phyloP scores from a whole-genome alignment of 441 rosid genomes.

The Gossypium lobatum region DNA sequence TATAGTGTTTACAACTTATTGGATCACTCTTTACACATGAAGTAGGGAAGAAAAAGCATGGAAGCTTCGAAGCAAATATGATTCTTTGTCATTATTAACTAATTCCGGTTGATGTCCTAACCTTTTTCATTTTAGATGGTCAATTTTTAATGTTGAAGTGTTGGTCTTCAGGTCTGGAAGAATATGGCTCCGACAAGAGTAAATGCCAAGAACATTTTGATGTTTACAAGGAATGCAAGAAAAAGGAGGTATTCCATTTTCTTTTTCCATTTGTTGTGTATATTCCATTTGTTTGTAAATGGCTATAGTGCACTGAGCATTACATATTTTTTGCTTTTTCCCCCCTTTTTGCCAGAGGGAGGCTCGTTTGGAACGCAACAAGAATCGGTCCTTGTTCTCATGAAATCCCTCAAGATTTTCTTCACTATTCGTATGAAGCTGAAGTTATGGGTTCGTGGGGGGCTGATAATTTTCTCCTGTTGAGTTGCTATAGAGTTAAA shows the following conservation, averaged over 20 bases:
- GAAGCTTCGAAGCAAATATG: neutral
- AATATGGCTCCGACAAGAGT: slow-evolving; percentile 78
- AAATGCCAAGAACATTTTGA: slow-evolving; percentile 92
- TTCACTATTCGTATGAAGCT: neutral
- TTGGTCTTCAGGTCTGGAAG: slow-evolving; percentile 63
- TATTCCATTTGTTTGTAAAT: neutral
- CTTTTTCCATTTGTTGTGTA: neutral
- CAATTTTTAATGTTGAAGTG: slow-evolving; percentile 9
- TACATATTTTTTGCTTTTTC: neutral
- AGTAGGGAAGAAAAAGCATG: neutral
- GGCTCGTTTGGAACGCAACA: slow-evolving; percentile 91
- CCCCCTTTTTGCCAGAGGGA: slow-evolving; percentile 54
- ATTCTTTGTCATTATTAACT: neutral
- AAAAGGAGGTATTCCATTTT: slow-evolving; percentile 62
- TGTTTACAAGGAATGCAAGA: slow-evolving; percentile 93
- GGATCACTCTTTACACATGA: neutral
- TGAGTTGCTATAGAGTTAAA: neutral
- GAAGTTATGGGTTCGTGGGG: neutral
- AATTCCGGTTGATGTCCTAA: neutral
- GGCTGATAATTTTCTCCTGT: neutral
- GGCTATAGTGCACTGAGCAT: slow-evolving; percentile 15
- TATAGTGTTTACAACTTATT: neutral
- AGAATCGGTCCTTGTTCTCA: slow-evolving; percentile 63
- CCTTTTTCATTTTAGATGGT: neutral
- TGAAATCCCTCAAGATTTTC: slow-evolving; percentile 23